Base-by-base conservation (phyloP, 441 rosid genomes). In the Gossypium trilobum region DNA sequence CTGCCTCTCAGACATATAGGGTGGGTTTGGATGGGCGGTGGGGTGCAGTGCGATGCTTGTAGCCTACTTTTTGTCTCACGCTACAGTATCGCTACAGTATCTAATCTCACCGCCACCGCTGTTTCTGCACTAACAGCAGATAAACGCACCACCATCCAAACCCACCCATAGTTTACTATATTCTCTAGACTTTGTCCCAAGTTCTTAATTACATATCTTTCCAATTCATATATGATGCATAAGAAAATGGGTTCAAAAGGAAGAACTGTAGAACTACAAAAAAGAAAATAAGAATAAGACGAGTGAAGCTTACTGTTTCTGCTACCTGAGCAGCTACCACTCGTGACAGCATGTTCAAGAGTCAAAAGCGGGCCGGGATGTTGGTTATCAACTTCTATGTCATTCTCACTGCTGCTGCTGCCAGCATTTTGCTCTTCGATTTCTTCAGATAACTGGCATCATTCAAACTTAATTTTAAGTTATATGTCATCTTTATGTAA, bases 261-360 rank as follows among this genome's bases (percentile, higher is more conserved):
- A 4, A 46, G 27, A 57, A 42, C n/a, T 59, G 16, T 14, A 14
- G 42, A 42, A 58, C 16, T 42, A 5, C 11, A 31, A 57, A 16
- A 19, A 27, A 42, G 22, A 25, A 54, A 63, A 46, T 0, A 16
- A 42, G 20, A 25, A 25, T 70, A 69, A 44, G 68, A 8, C 0
- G 13, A 16, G 58, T n/a, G 42, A 39, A 9, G 36, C 52, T 59
- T 79, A 86, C 87, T 83, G 44, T 71, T 62, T 54, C 46, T 70
- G 58, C 64, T 67, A 50, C 60, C 75, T 2, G 81, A 77, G 81
- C 73, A 82, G 72, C 79, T 74, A 16, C 62, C 77, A 62, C 68
- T 81, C 20, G 19, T 69, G n/a, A 79, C 55, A 31, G 84, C 81
- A 63, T 80, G 78, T 74, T 86, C 88, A 65, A 80, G 85, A 66